These are phyloP conservation scores for Diaporthe batatas DNA, from an alignment of 2,329 filamentous ascomycete species.

Conservation along the genomic window DNA sequence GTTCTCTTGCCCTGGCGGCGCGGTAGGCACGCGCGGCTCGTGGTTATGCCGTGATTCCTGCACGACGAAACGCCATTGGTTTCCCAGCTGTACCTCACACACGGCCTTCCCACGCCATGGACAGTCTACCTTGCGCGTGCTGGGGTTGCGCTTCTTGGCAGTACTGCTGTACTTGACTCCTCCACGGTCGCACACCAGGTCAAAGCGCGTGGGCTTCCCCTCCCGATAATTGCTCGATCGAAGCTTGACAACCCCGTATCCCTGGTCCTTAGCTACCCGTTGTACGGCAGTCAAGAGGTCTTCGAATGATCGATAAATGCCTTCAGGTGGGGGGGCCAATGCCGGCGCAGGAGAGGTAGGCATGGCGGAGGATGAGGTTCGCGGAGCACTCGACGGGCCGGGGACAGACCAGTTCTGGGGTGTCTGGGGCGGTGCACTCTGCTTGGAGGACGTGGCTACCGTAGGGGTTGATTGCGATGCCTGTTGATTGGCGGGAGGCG, in stretches of 20 bases:
- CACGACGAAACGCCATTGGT: constrained; percentile 74
- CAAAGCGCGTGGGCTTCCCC: constrained; percentile 72
- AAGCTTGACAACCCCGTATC: constrained; percentile 73
- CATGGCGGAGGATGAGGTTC: constrained; percentile 53
- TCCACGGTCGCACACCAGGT: constrained; percentile 73
- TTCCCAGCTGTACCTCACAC: constrained; percentile 72
- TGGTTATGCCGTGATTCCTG: constrained; percentile 73
- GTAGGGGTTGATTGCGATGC: constrained; percentile 40
- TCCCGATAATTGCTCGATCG: constrained; percentile 74
- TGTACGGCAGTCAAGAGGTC: constrained; percentile 71
- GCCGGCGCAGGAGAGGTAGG: constrained; percentile 61
- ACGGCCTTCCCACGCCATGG: constrained; percentile 74
- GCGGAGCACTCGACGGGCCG: constrained; percentile 46
- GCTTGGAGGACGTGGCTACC: constrained; percentile 39
- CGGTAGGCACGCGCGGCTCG: constrained; percentile 68
- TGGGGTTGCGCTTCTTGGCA: constrained; percentile 74
- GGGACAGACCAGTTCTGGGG: constrained; percentile 42
- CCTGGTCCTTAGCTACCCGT: constrained; percentile 71
- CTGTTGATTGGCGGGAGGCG: constrained; percentile 40
- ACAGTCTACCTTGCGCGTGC: constrained; percentile 74
- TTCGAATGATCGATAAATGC: constrained; percentile 71
- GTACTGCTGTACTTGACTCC: constrained; percentile 76
- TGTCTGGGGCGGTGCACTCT: constrained; percentile 40
- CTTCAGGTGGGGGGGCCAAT: constrained; percentile 69
- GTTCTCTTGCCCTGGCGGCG: constrained; percentile 68